Evolutionary conservation across 805 yeast species (phyloP), one percentile per base, ranked within the genome.

Genomic region (Kuraishia floccosa): DNA sequence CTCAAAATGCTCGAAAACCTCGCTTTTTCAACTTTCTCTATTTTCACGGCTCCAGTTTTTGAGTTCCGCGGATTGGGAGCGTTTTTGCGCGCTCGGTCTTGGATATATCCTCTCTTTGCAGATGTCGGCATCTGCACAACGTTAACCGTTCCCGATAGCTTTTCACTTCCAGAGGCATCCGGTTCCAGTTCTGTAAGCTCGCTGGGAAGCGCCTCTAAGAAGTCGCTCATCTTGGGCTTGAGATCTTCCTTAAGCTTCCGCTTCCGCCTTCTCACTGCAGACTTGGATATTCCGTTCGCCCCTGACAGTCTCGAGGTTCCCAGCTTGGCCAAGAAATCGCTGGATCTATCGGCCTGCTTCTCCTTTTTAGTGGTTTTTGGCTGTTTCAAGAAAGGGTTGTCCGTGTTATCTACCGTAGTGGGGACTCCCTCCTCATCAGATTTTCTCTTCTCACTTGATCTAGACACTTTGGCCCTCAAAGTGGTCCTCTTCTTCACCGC

Each of bases 211-310:
- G 69, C 72, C 18, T 58, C 58, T 33, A 75, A 55, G 27, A 81
- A 52, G 40, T 81, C 91, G 32, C 65, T 60, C 70, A 81, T 65
- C 43, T 74, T 67, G 4, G 87, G 84, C 42, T 69, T 70, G 36
- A 82, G 56, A 40, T 76, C 71, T 34, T 78, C 80, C 42, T 67
- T 69, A 42, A 65, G 69, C 39, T 69, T 60, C 39, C 82, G 71
- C 42, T 76, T 76, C 40, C 84, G 65, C 50, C 77, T 64, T 46
- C 84, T 65, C 3, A 66, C 38, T 0, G 85, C 60, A 5, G 84
- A 74, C 47, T 80, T 81, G 14, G 85, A 75, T 26, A 81, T 62
- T 15, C 70, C 68, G 30, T 54, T 56, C n/a, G n/a, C n/a, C n/a
- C n/a, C n/a, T n/a, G n/a, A n/a, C n/a, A n/a, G n/a, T n/a, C n/a